phyloP scores from a whole-genome alignment of 177 flowering plant genomes.

The Vitis hybrid region DNA sequence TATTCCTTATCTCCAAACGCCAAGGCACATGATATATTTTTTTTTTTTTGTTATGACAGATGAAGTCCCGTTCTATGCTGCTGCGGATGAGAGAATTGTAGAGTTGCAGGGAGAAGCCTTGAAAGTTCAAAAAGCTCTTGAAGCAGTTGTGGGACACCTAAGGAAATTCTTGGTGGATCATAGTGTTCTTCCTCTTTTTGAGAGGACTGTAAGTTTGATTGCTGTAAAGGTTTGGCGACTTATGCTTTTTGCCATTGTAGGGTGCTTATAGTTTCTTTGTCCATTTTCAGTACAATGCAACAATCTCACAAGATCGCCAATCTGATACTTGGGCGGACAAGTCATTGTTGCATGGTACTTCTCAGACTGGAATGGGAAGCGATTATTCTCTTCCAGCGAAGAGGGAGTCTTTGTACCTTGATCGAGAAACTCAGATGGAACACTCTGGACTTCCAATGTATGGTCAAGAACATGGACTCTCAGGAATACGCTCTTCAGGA shows the following conservation, averaged over 20 bases:
- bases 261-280: background rate
- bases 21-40: background rate
- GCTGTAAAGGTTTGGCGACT: background rate
- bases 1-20: no score
- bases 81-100: slow-evolving; percentile 78
- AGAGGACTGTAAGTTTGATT: slow-evolving; percentile 60
- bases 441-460: slow-evolving; percentile 51
- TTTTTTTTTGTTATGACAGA: slow-evolving; percentile 32
- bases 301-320: slow-evolving; percentile 51
- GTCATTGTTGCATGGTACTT: slow-evolving; percentile 32
- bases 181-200: slow-evolving; percentile 84
- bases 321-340: slow-evolving; percentile 56
- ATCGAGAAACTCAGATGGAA: slow-evolving; percentile 62
- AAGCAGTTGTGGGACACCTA: slow-evolving; percentile 72
- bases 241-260: background rate
- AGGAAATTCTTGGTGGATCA: slow-evolving; percentile 94
- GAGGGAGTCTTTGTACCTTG: slow-evolving; percentile 62
- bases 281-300: slow-evolving; percentile 42
- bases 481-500: slow-evolving; percentile 51
- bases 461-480: slow-evolving; percentile 61
- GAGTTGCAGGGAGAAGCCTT: slow-evolving; percentile 82
- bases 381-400: slow-evolving; percentile 55
- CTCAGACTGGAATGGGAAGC: slow-evolving; percentile 40
- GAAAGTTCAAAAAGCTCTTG: slow-evolving; percentile 81
- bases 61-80: slow-evolving; percentile 65